phyloP scores from a whole-genome alignment of 1,284 basidiomycete genomes.

The Mycosarcoma mackinlayi region DNA sequence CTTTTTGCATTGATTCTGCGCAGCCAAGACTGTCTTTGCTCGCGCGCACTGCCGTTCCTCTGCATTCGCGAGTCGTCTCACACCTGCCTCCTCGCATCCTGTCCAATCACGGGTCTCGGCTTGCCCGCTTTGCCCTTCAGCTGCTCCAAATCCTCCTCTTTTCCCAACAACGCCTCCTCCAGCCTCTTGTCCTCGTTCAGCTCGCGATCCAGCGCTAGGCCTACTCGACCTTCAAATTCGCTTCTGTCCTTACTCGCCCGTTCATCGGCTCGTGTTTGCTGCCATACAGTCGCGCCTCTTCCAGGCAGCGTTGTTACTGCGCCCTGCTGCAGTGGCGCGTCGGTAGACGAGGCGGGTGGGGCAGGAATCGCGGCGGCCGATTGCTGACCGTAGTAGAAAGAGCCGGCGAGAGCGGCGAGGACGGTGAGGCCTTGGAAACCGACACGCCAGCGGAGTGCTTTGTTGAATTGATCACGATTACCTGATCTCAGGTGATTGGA shows the following conservation, averaged over 20 bases:
- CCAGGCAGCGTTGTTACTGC: slow-evolving; percentile 41
- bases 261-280: slow-evolving; percentile 40
- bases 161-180: slow-evolving; percentile 48
- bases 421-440: slow-evolving; percentile 66
- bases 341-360: slow-evolving; percentile 14
- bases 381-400: slow-evolving; percentile 55
- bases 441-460: slow-evolving; percentile 65
- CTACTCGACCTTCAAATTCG: slow-evolving; percentile 31
- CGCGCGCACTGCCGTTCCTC: too few relatives aligned
- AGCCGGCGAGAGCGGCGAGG: slow-evolving; percentile 58
- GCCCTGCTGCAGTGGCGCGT: slow-evolving; percentile 27
- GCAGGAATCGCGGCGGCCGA: slow-evolving; percentile 31
- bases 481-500: slow-evolving; percentile 62
- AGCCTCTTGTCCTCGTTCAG: slow-evolving; percentile 40
- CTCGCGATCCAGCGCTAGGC: slow-evolving; percentile 26
- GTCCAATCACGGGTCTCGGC: slow-evolving; percentile 36
- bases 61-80: background rate
- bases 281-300: slow-evolving; percentile 37
- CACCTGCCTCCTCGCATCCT: slow-evolving; percentile 35
- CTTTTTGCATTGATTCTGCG: too few relatives aligned
- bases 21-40: too few relatives aligned
- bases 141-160: slow-evolving; percentile 34
- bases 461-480: slow-evolving; percentile 63
- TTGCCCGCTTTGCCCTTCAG: slow-evolving; percentile 15
- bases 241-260: slow-evolving; percentile 25